Evolutionary conservation across 352 stramenopile species (phyloP), one percentile per base, ranked within the genome.

Genomic region (Phytophthora tubulina): DNA sequence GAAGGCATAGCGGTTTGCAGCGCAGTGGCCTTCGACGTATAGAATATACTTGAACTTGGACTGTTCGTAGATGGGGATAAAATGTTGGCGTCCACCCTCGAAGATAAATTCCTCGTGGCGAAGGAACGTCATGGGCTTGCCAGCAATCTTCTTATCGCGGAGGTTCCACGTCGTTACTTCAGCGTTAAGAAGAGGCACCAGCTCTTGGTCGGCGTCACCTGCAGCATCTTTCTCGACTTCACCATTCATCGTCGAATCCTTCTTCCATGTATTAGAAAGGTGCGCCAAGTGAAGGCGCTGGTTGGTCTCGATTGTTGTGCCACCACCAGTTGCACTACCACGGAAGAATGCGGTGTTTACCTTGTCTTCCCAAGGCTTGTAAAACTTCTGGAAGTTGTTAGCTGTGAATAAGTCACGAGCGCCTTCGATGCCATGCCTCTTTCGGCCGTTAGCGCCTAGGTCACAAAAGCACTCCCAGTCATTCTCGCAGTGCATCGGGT

Each of bases 31-130:
- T 77, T 99, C 96, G 8, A 99, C 92, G 75, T 99, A 99, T 38
- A 99, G 79, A 66, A 99, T 88, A 80, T 99, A 99, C 81, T 99
- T 98, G 84, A 98, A 99, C 72, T 90, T 96, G 44, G 89, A 96
- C 82, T 99, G 97, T 78, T 99, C 88, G 79, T 99, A 99, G 78
- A 99, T 99, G 10, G 97, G 96, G 21, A 98, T 98, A 69, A 99
- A 99, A 67, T 98, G 95, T 62, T 99, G 87, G 49, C 86, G 92
- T 53, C 93, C 96, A 67, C 97, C 98, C 41, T 90, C 76, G 67
- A 99, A 97, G 56, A 95, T 87, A 42, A 94, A 86, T 6, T 79
- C 67, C 35, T 90, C 87, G 11, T 87, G 82, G 51, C 86, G 85
- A 50, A 99, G 62, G 77, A 97, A 99, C 33, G 91, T 98, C 93